Percentiles rank a stretch among this genome's conserved stretches.
Conservation (phyloP, 2,329 filamentous ascomycete genomes). For the Fulvia fulva region DNA sequence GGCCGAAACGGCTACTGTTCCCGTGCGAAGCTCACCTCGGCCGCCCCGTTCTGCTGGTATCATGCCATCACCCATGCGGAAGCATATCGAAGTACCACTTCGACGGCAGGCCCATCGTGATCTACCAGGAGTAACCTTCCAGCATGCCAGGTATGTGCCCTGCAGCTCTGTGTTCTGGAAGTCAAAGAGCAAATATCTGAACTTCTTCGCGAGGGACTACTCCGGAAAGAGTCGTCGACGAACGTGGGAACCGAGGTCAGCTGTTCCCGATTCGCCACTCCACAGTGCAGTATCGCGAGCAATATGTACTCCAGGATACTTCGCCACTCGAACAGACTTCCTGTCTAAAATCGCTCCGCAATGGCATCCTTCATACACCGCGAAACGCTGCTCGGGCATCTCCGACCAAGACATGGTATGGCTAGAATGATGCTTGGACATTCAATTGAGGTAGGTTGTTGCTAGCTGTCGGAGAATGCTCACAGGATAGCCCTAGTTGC, state of each 20-base stretch:
- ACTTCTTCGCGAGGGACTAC: too few relatives aligned
- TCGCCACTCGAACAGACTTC: neutral
- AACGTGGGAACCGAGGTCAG: slow-evolving; percentile 6
- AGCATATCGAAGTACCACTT: slow-evolving; percentile 13
- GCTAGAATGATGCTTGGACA: too few relatives aligned
- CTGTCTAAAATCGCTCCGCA: slow-evolving; percentile 13
- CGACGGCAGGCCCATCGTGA: slow-evolving; percentile 13
- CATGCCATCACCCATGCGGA: slow-evolving; percentile 8
- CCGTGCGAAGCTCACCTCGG: neutral
- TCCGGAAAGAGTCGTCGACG: too few relatives aligned
- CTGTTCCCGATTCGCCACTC: neutral
- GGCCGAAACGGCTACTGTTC: neutral
- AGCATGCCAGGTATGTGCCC: slow-evolving; percentile 1
- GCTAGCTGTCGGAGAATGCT: too few relatives aligned
- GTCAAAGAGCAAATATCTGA: too few relatives aligned
- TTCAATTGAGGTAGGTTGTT: too few relatives aligned
- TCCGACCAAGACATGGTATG: neutral
- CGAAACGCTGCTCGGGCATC: neutral
- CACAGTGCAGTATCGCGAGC: neutral
- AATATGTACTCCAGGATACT: neutral
- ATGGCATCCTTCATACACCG: slow-evolving; percentile 13
- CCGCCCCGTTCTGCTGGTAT: slow-evolving; percentile 9
- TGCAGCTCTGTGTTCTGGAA: neutral
- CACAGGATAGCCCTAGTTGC: too few relatives aligned
- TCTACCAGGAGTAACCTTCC: slow-evolving; percentile 8